Percentiles rank a stretch among this genome's conserved stretches.
Conservation (phyloP, 352 stramenopile species). For the Phytopythium kandeliae region DNA sequence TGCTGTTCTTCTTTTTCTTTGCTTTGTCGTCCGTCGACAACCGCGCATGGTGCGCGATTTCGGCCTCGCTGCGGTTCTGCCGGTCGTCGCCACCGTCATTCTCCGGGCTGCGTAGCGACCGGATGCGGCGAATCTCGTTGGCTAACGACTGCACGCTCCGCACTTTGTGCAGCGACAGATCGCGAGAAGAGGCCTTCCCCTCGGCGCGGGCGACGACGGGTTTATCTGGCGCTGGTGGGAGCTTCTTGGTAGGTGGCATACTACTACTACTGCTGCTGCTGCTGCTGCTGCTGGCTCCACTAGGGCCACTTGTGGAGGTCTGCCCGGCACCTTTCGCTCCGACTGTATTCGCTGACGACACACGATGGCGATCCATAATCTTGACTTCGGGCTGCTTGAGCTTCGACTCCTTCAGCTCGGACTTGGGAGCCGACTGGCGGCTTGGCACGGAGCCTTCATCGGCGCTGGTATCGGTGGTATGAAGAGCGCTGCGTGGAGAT, state of each 20-base stretch:
- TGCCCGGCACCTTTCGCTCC: not conserved
- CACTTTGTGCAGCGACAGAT: constrained; percentile 46
- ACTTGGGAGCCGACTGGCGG: constrained; percentile 1
- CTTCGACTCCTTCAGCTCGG: constrained; percentile 55
- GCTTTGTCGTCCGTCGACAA: constrained; percentile 6
- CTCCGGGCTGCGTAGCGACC: constrained; percentile 30
- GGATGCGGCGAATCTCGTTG: constrained; percentile 74
- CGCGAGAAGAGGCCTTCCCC: constrained; percentile 27
- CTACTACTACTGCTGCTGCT: not conserved
- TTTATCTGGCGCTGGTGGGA: constrained; percentile 36
- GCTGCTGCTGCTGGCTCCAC: no score
- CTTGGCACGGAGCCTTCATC: constrained; percentile 5
- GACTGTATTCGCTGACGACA: constrained; percentile 4
- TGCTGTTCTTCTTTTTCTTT: constrained; percentile 46
- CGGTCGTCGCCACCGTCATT: not conserved
- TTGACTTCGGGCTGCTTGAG: constrained; percentile 62
- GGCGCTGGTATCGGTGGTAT: constrained; percentile 7
- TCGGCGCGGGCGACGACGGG: constrained; percentile 21
- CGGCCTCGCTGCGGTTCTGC: constrained; percentile 18
- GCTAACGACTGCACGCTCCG: constrained; percentile 76
- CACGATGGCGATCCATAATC: constrained; percentile 37
- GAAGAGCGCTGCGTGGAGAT: constrained; percentile 9
- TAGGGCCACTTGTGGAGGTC: constrained; percentile 5
- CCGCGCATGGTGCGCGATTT: not conserved
- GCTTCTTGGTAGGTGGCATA: constrained; percentile 25